phyloP scores from a whole-genome alignment of 2,329 filamentous ascomycete genomes.

The Fusarium veterinarium region DNA sequence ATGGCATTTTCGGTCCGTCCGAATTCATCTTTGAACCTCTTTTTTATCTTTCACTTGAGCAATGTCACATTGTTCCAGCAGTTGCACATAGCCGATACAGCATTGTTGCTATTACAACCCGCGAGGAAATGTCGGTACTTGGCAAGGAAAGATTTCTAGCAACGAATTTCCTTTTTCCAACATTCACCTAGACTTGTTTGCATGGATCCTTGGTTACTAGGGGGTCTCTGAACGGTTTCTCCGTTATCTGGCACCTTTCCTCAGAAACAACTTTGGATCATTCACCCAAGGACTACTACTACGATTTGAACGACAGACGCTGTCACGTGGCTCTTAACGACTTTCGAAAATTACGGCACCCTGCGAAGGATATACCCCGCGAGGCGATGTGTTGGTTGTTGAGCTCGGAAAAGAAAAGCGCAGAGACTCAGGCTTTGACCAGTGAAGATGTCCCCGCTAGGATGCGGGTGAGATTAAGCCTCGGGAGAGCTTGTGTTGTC shows the following conservation, averaged over 20 bases:
- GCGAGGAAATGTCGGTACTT: constrained; percentile 8
- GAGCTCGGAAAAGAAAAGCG: constrained; percentile 49
- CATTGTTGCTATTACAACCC: neutral
- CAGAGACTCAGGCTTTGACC: constrained; percentile 44
- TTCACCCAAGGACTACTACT: constrained; percentile 49
- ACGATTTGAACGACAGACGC: constrained; percentile 51
- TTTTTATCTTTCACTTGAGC: constrained; percentile 36
- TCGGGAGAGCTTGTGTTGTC: constrained; percentile 44
- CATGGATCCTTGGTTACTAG: constrained; percentile 47
- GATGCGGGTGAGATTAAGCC: constrained; percentile 38
- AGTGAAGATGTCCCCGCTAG: constrained; percentile 33
- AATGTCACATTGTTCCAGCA: constrained; percentile 15
- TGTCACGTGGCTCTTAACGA: constrained; percentile 53
- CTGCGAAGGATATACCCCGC: constrained; percentile 57
- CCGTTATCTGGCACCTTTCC: constrained; percentile 45
- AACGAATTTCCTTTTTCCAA: constrained; percentile 44
- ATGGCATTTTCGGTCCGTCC: constrained; percentile 47
- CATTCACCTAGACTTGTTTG: constrained; percentile 48
- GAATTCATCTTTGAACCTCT: constrained; percentile 44
- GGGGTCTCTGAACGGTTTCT: constrained; percentile 42
- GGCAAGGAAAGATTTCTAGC: constrained; percentile 41
- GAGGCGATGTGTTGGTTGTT: constrained; percentile 53
- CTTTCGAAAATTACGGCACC: constrained; percentile 51
- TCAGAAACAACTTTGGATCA: constrained; percentile 49
- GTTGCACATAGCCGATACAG: neutral